Evolutionary conservation across 805 yeast genomes (phyloP).

Genomic region (Kodamaea neixiangensis): DNA sequence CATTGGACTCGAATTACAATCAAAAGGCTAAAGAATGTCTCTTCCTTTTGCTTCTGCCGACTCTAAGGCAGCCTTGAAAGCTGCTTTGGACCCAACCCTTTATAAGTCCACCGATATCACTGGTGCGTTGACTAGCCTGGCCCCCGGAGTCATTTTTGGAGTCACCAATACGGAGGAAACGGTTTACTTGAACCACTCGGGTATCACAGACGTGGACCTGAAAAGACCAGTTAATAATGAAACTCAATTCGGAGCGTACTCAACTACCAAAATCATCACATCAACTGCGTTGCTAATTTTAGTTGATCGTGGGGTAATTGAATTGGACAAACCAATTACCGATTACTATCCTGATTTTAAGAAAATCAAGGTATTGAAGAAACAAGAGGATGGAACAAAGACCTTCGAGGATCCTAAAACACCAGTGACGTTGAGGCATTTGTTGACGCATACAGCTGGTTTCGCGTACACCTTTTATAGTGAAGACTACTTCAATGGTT

Average conservation of each 20-base stretch:
- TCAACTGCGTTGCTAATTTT: slow-evolving; percentile 35
- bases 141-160: slow-evolving; percentile 18
- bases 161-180: slow-evolving; percentile 25
- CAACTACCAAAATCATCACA: slow-evolving; percentile 38
- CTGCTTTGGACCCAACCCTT: slow-evolving; percentile 1
- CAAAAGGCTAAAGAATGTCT: too few species aligned
- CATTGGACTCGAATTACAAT: too few species aligned
- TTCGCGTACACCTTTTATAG: slow-evolving; percentile 23
- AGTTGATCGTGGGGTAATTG: slow-evolving; percentile 31
- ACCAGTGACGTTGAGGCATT: slow-evolving; percentile 34
- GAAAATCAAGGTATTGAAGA: slow-evolving; percentile 21
- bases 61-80: not conserved
- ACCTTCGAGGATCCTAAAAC: slow-evolving; percentile 23
- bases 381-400: slow-evolving; percentile 21
- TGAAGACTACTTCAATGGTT: not conserved
- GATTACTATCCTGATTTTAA: slow-evolving; percentile 33
- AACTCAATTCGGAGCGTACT: slow-evolving; percentile 23
- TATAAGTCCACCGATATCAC: not conserved
- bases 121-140: not conserved
- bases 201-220: slow-evolving; percentile 17
- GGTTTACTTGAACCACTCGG: slow-evolving; percentile 20
- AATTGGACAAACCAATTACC: slow-evolving; percentile 35
- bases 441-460: slow-evolving; percentile 31
- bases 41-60: not conserved
- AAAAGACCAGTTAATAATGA: slow-evolving; percentile 19